Conservation (phyloP, 2,329 filamentous ascomycete genomes). For the Waltergamsia citrina region DNA sequence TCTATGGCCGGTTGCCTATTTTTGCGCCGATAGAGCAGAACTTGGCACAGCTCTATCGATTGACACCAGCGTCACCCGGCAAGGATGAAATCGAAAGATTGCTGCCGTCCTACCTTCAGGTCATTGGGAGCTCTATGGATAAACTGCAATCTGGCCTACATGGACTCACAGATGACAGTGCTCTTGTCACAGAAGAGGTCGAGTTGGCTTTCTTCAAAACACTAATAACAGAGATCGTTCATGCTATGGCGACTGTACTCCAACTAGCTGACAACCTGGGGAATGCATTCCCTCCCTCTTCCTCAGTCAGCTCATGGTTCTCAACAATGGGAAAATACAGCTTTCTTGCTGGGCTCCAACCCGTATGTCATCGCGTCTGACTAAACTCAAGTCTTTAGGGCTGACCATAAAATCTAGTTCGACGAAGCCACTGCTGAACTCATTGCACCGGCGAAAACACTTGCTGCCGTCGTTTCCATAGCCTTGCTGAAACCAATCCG, state of each 20-base stretch:
- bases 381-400: conserved; percentile 3
- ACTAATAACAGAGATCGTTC: conserved; percentile 60
- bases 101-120: conserved; percentile 36
- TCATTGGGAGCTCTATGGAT: conserved; percentile 37
- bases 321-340: conserved; percentile 55
- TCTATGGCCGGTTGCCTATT: conserved; percentile 27
- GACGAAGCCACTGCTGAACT: conserved; percentile 37
- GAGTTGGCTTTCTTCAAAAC: conserved; percentile 52
- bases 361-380: conserved; percentile 12
- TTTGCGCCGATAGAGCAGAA: conserved; percentile 15
- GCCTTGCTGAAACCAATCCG: conserved; percentile 58
- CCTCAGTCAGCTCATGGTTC: conserved; percentile 63
- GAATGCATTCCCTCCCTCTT: conserved; percentile 44
- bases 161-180: conserved; percentile 38
- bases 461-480: conserved; percentile 62
- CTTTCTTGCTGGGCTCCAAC: conserved; percentile 58
- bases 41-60: conserved; percentile 18
- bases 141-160: conserved; percentile 38
- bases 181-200: conserved; percentile 40
- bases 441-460: conserved; percentile 55
- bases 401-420: conserved; percentile 12
- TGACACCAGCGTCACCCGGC: conserved; percentile 14
- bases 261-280: conserved; percentile 55
- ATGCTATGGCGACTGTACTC: conserved; percentile 66
- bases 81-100: conserved; percentile 32